Evolutionary conservation across 176 grass and related monocot genomes (phyloP).

Genomic region (Phoenix roebelenii): DNA sequence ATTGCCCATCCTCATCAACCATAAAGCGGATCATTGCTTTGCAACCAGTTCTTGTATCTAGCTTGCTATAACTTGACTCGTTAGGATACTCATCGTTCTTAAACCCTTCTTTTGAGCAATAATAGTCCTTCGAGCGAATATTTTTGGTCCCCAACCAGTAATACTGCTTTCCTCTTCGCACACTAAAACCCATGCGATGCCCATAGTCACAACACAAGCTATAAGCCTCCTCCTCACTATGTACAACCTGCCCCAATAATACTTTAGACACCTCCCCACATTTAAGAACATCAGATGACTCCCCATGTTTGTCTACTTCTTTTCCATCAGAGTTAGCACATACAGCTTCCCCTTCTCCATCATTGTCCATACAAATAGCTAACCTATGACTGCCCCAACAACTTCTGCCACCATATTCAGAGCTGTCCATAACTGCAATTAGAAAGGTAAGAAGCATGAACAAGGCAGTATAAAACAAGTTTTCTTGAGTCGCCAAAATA

Average conservation of each 20-base stretch:
- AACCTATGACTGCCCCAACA: no score
- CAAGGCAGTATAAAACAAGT: no score
- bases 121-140: slow-evolving; percentile 77
- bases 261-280: slow-evolving; percentile 51
- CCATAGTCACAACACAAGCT: slow-evolving; percentile 80
- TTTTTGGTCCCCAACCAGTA: slow-evolving; percentile 74
- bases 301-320: not conserved
- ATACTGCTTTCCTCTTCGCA: slow-evolving; percentile 76
- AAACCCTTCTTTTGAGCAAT: slow-evolving; percentile 77
- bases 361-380: no score
- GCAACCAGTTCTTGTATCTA: slow-evolving; percentile 68
- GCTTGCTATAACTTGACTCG: slow-evolving; percentile 51
- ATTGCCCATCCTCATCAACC: slow-evolving; percentile 50
- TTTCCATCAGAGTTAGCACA: no score
- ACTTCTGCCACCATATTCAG: no score
- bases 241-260: slow-evolving; percentile 44
- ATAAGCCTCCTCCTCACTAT: slow-evolving; percentile 66
- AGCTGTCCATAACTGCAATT: no score
- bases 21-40: slow-evolving; percentile 71
- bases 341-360: no score
- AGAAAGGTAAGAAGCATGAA: no score
- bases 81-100: slow-evolving; percentile 65
- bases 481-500: no score
- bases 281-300: slow-evolving; percentile 39
- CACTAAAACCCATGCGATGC: slow-evolving; percentile 68